Conservation (phyloP, 1,284 basidiomycete species). For the Inonotus hispidus region DNA sequence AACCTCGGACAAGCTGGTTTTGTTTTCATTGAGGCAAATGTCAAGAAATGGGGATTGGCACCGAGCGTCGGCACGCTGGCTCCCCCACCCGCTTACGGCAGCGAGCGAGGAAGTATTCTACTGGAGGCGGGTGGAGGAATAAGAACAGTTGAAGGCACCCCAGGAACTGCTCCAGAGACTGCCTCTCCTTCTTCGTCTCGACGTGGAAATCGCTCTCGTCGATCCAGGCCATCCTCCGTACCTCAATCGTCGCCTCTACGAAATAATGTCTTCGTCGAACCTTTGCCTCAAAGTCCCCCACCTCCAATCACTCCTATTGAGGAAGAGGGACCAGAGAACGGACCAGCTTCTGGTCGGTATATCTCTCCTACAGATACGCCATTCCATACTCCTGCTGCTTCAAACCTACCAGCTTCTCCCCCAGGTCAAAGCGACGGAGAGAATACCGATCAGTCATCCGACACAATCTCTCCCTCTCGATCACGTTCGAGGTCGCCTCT, state of each 20-base stretch:
- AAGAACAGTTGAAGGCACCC: slow-evolving; percentile 33
- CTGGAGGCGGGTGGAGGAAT: slow-evolving; percentile 80
- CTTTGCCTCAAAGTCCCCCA: slow-evolving; percentile 55
- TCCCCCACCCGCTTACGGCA: slow-evolving; percentile 93
- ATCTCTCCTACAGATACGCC: slow-evolving; percentile 61
- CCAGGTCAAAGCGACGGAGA: slow-evolving; percentile 27
- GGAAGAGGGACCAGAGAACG: slow-evolving; percentile 42
- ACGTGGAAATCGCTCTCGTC: slow-evolving; percentile 53
- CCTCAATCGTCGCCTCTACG: slow-evolving; percentile 60
- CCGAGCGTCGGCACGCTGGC: slow-evolving; percentile 93
- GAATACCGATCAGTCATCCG: slow-evolving; percentile 38
- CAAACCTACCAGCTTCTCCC: slow-evolving; percentile 44
- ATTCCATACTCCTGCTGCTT: slow-evolving; percentile 50
- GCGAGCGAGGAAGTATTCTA: slow-evolving; percentile 89
- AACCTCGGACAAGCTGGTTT: slow-evolving; percentile 95
- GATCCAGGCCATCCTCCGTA: slow-evolving; percentile 35
- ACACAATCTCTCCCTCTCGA: slow-evolving; percentile 36
- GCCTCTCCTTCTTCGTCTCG: slow-evolving; percentile 48
- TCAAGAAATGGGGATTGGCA: slow-evolving; percentile 97
- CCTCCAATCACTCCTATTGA: slow-evolving; percentile 76
- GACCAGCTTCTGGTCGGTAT: slow-evolving; percentile 43
- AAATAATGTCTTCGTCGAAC: slow-evolving; percentile 34
- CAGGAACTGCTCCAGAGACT: slow-evolving; percentile 38
- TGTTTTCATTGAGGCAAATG: slow-evolving; percentile 97
- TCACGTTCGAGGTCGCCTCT: slow-evolving; percentile 27